Percentiles rank a stretch among this genome's conserved stretches.
Conservation (phyloP, 441 rosid species). For the Biscutella laevigata region DNA sequence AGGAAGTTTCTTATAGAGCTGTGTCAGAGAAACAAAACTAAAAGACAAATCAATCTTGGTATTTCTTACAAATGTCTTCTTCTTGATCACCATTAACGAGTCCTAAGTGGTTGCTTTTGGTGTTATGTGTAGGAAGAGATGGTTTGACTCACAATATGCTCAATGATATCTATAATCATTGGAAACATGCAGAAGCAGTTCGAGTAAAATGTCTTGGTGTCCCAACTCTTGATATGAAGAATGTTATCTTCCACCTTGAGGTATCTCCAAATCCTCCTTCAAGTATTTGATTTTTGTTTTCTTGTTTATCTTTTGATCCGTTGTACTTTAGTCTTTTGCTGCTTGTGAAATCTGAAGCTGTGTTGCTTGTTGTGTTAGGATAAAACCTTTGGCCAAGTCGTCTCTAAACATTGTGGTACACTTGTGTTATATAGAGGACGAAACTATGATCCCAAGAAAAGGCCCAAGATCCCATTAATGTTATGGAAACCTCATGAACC, state of each 20-base stretch:
- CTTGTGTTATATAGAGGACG: slow-evolving; percentile 79
- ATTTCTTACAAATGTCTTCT: not conserved
- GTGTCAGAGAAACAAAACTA: slow-evolving; percentile 59
- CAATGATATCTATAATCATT: slow-evolving; percentile 75
- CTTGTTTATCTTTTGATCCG: not conserved
- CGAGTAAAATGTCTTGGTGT: slow-evolving; percentile 84
- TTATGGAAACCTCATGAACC: slow-evolving; percentile 95
- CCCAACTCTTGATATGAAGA: slow-evolving; percentile 84
- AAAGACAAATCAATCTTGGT: slow-evolving; percentile 73
- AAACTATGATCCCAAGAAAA: slow-evolving; percentile 60
- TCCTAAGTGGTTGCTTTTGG: slow-evolving; percentile 1
- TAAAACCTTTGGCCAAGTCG: slow-evolving; percentile 71
- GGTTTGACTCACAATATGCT: slow-evolving; percentile 95
- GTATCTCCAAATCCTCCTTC: slow-evolving; percentile 24
- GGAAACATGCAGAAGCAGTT: slow-evolving; percentile 69
- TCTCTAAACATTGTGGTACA: slow-evolving; percentile 63
- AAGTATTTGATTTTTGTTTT: not conserved
- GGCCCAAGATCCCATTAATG: slow-evolving; percentile 75
- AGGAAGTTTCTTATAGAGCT: slow-evolving; percentile 61
- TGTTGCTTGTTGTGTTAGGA: slow-evolving; percentile 38
- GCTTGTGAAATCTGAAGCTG: not conserved
- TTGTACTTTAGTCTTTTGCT: not conserved
- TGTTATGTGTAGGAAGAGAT: slow-evolving; percentile 57
- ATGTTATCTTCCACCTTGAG: slow-evolving; percentile 77
- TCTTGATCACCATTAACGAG: not conserved